Percentiles rank a stretch among this genome's conserved stretches.
Evolutionary conservation across 495 filamentous ascomycete species (phyloP).

Genomic region (Neurospora tetraspora): DNA sequence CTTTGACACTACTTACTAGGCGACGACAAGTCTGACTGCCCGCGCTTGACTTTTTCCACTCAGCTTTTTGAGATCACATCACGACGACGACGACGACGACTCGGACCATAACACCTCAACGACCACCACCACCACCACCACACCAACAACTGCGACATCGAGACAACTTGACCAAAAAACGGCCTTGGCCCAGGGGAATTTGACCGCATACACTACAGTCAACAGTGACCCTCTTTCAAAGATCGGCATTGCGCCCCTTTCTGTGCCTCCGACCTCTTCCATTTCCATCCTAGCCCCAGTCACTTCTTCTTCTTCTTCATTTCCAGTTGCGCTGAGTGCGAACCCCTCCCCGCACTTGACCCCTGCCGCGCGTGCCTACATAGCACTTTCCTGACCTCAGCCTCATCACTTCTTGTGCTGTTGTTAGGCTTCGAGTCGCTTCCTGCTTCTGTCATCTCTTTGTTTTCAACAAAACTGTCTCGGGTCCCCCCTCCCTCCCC

Average conservation of each 20-base stretch:
- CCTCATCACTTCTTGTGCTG: slow-evolving; percentile 16
- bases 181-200: background rate
- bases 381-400: slow-evolving; percentile 20
- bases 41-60: background rate
- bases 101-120: background rate
- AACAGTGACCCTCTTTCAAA: background rate
- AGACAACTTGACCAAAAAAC: background rate
- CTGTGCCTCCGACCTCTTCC: slow-evolving; percentile 15
- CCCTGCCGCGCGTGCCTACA: slow-evolving; percentile 16
- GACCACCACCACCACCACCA: background rate
- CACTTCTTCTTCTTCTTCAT: no score
- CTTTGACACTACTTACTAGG: background rate
- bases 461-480: background rate
- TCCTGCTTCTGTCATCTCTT: background rate
- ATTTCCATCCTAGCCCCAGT: slow-evolving; percentile 10
- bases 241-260: slow-evolving; percentile 4
- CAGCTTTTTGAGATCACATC: background rate
- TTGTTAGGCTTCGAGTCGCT: background rate
- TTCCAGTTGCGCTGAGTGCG: background rate
- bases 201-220: background rate
- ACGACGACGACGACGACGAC: background rate
- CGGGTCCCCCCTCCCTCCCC: background rate
- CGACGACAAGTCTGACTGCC: background rate
- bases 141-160: background rate
- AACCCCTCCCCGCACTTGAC: slow-evolving; percentile 21